Conservation (phyloP, 2,329 filamentous ascomycete genomes). For the Aspergillus amoenus region DNA sequence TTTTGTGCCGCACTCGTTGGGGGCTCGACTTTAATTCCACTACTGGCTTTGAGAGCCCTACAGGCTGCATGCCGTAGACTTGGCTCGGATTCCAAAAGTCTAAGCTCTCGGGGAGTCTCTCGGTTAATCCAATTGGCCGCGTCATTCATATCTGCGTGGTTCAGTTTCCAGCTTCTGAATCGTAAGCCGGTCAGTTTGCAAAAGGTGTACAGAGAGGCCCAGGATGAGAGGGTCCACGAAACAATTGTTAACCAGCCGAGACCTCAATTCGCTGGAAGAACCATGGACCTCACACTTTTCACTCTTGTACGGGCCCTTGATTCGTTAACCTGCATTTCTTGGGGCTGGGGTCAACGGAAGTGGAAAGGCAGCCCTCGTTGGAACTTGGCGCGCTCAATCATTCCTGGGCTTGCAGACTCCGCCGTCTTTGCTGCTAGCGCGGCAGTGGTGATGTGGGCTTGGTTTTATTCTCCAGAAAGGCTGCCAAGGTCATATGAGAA, state of each 20-base stretch:
- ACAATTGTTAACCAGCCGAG: conserved; percentile 4
- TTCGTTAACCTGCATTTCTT: conserved; percentile 65
- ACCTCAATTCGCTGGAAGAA: conserved; percentile 62
- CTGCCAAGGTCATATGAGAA: conserved; percentile 73
- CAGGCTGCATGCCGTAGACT: conserved; percentile 22
- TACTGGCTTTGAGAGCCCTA: conserved; percentile 27
- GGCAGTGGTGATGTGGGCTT: conserved; percentile 82
- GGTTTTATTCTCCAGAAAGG: conserved; percentile 72
- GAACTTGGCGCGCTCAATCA: conserved; percentile 41
- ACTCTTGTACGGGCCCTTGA: conserved; percentile 70
- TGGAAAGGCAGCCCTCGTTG: conserved; percentile 30
- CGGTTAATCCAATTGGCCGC: conserved; percentile 43
- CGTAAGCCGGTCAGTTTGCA: conserved; percentile 27
- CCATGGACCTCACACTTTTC: conserved; percentile 81
- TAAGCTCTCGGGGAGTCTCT: conserved; percentile 17
- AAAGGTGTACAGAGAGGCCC: conserved; percentile 8
- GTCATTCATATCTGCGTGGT: conserved; percentile 50
- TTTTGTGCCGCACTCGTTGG: conserved; percentile 54
- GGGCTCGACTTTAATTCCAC: conserved; percentile 50
- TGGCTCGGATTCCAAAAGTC: conserved; percentile 17
- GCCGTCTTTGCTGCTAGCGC: conserved; percentile 70
- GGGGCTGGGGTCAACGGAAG: conserved; percentile 51
- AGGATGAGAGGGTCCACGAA: conserved; percentile 6
- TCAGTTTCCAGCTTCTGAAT: conserved; percentile 52
- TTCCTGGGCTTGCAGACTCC: conserved; percentile 59